These are phyloP conservation scores for Scedosporium aurantiacum DNA, from an alignment of 2,329 filamentous ascomycete genomes.

Conservation along the genomic window DNA sequence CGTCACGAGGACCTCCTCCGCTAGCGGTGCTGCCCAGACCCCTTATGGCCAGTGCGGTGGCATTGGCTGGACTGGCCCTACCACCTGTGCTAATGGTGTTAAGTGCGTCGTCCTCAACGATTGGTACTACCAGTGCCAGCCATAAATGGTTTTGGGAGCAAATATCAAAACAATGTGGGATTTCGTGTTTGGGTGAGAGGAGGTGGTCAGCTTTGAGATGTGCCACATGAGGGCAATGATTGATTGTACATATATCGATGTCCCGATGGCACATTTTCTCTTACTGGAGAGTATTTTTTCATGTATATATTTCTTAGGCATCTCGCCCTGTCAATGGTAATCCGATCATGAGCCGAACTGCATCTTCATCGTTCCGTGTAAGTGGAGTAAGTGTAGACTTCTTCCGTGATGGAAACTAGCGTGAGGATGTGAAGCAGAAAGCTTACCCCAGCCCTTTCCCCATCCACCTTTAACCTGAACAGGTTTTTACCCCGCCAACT, in stretches of 20 bases:
- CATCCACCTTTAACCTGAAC: too few relatives aligned
- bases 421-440: too few relatives aligned
- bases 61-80: conserved; percentile 30
- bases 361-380: too few relatives aligned
- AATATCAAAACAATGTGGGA: too few relatives aligned
- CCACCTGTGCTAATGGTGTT: conserved; percentile 30
- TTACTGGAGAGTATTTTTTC: not conserved
- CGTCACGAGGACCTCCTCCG: conserved; percentile 6
- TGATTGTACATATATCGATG: not conserved
- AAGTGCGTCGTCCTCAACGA: conserved; percentile 24
- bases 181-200: not conserved
- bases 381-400: too few relatives aligned
- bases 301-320: not conserved
- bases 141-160: not conserved
- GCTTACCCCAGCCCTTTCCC: too few relatives aligned
- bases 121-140: conserved; percentile 26
- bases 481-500: too few relatives aligned
- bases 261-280: not conserved
- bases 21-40: not conserved
- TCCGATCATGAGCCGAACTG: not conserved
- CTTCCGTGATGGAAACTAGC: too few relatives aligned
- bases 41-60: conserved; percentile 30
- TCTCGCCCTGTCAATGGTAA: not conserved
- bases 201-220: not conserved
- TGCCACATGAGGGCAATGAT: not conserved